Evolutionary conservation across 1,284 basidiomycete species (phyloP).

Genomic region (Quambalaria eucalypti): DNA sequence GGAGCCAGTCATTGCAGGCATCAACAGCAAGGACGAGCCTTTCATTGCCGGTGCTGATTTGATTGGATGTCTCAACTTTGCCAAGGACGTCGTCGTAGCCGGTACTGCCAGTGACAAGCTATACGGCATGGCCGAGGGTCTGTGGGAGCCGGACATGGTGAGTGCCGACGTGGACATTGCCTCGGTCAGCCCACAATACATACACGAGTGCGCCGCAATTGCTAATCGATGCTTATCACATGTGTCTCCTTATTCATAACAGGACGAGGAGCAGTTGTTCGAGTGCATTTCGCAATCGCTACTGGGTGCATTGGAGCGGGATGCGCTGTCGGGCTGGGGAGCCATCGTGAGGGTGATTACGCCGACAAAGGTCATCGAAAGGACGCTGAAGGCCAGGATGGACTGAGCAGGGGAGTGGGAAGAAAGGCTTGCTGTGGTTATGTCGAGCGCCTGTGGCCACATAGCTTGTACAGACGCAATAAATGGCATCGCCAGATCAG

Average conservation of each 20-base stretch:
- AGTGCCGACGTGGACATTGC: slow-evolving; percentile 25
- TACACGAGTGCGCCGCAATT: background rate
- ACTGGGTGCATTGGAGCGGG: slow-evolving; percentile 87
- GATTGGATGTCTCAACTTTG: slow-evolving; percentile 89
- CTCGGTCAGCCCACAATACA: too few species aligned
- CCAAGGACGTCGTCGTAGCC: slow-evolving; percentile 93
- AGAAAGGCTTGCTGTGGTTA: too few species aligned
- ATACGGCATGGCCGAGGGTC: slow-evolving; percentile 91
- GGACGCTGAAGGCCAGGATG: slow-evolving; percentile 28
- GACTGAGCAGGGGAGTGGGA: too few species aligned
- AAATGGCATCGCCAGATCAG: too few species aligned
- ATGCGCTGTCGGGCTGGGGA: slow-evolving; percentile 95
- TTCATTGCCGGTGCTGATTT: slow-evolving; percentile 95
- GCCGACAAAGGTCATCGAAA: slow-evolving; percentile 44
- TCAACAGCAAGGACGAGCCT: slow-evolving; percentile 66
- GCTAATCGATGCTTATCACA: background rate
- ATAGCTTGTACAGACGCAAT: too few species aligned
- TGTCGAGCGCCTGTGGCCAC: too few species aligned
- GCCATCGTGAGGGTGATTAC: slow-evolving; percentile 81
- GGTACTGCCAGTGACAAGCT: slow-evolving; percentile 86
- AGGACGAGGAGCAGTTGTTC: slow-evolving; percentile 89
- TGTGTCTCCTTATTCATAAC: background rate
- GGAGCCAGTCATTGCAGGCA: slow-evolving; percentile 89
- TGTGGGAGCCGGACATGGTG: slow-evolving; percentile 91
- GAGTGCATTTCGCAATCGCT: slow-evolving; percentile 97